These are phyloP conservation scores for Aureobasidium uvarum DNA, from an alignment of 2,329 filamentous ascomycete genomes.

Conservation along the genomic window DNA sequence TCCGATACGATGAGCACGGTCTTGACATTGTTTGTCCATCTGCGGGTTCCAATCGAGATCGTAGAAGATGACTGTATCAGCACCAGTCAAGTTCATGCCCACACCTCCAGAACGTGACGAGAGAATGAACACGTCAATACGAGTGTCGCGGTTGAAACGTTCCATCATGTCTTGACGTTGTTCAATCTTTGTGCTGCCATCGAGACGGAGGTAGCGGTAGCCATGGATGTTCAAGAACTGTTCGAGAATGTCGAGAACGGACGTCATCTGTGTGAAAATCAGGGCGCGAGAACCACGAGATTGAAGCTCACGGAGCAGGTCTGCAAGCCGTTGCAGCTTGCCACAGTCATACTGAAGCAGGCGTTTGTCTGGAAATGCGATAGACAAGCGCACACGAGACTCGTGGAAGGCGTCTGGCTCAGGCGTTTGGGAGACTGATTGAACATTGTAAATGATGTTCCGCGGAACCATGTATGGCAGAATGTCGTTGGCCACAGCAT, in stretches of 20 bases:
- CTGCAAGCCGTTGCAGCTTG: conserved; percentile 87
- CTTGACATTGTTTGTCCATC: conserved; percentile 99
- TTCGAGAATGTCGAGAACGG: conserved; percentile 94
- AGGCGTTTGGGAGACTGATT: conserved; percentile 33
- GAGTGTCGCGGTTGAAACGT: conserved; percentile 84
- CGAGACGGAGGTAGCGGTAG: conserved; percentile 91
- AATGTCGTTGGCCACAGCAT: conserved; percentile 78
- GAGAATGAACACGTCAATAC: conserved; percentile 92
- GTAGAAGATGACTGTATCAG: conserved; percentile 98
- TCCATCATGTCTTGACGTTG: conserved; percentile 94
- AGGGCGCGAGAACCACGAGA: conserved; percentile 87
- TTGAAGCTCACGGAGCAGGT: conserved; percentile 80
- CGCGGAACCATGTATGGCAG: conserved; percentile 54
- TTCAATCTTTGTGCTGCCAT: conserved; percentile 95
- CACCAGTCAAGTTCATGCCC: conserved; percentile 94
- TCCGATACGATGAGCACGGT: conserved; percentile 93
- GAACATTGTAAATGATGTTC: conserved; percentile 50
- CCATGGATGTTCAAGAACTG: conserved; percentile 98
- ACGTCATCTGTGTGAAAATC: conserved; percentile 99
- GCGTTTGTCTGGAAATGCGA: conserved; percentile 94
- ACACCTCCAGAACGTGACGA: conserved; percentile 92
- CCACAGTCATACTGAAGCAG: conserved; percentile 98
- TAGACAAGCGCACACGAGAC: conserved; percentile 84
- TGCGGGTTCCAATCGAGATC: conserved; percentile 99
- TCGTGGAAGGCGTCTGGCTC: conserved; percentile 83